These are phyloP conservation scores for Aschersonia sp. DNA, from an alignment of 2,329 filamentous ascomycete species.

Conservation along the genomic window DNA sequence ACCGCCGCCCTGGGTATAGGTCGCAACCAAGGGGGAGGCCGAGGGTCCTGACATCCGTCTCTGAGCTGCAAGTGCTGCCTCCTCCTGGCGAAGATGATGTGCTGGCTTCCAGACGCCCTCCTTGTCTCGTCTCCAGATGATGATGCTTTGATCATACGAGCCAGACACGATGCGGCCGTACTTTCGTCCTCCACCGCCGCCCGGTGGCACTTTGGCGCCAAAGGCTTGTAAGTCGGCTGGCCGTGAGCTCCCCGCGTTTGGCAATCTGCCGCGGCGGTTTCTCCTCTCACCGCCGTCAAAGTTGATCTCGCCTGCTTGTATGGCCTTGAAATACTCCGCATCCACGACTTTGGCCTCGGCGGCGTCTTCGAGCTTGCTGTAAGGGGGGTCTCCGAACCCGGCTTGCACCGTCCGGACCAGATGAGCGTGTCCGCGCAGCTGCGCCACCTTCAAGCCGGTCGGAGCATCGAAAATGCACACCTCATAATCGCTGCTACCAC, in stretches of 20 bases:
- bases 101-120: constrained; percentile 74
- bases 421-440: constrained; percentile 65
- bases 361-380: constrained; percentile 61
- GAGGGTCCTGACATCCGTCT: constrained; percentile 8
- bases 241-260: constrained; percentile 59
- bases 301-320: constrained; percentile 33
- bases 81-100: constrained; percentile 62
- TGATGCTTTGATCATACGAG: constrained; percentile 90
- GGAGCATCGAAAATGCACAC: constrained; percentile 87
- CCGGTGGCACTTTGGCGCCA: constrained; percentile 78
- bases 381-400: constrained; percentile 78
- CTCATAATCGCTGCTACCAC: constrained; percentile 89
- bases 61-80: constrained; percentile 41
- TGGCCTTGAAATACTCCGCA: constrained; percentile 50
- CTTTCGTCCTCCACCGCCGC: constrained; percentile 75
- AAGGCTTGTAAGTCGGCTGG: constrained; percentile 66
- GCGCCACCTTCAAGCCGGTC: constrained; percentile 79
- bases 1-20: too few relatives aligned
- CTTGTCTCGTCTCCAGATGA: constrained; percentile 81
- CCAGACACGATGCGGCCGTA: constrained; percentile 95
- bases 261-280: constrained; percentile 23
- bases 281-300: constrained; percentile 17
- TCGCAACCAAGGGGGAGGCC: too few relatives aligned
- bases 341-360: constrained; percentile 62
- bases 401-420: constrained; percentile 92